These are phyloP conservation scores for Serendipita vermifera DNA, from an alignment of 768 basidiomycete genomes.

Conservation along the genomic window DNA sequence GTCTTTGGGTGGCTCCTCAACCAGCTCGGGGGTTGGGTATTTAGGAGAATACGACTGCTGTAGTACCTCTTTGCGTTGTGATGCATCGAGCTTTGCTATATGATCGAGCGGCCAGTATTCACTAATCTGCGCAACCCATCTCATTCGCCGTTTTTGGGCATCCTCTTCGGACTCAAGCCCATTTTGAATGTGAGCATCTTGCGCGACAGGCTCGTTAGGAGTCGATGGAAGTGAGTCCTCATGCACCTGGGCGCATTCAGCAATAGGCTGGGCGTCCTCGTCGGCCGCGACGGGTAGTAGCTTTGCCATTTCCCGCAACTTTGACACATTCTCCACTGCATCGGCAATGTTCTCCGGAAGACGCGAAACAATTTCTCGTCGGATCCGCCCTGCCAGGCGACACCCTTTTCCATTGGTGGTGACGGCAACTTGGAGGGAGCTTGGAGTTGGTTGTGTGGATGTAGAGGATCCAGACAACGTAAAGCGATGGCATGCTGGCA, in stretches of 20 bases:
- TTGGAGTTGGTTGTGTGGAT: not conserved
- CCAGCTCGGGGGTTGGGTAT: too few relatives aligned
- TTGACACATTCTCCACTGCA: conserved; percentile 63
- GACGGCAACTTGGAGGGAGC: conserved; percentile 47
- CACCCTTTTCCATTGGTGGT: conserved; percentile 91
- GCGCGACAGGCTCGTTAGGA: conserved; percentile 35
- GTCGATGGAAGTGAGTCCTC: conserved; percentile 23
- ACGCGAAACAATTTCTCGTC: conserved; percentile 65
- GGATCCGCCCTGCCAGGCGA: conserved; percentile 62
- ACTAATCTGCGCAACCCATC: conserved; percentile 91
- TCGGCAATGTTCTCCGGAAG: conserved; percentile 59
- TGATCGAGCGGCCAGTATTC: conserved; percentile 87
- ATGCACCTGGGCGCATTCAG: too few relatives aligned
- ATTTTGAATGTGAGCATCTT: conserved; percentile 29
- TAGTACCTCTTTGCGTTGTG: too few relatives aligned
- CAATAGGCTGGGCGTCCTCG: conserved; percentile 22
- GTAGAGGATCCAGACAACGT: conserved; percentile 25
- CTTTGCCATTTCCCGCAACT: conserved; percentile 47
- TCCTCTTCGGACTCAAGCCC: conserved; percentile 19
- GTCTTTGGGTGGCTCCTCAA: too few relatives aligned
- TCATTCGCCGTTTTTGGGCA: conserved; percentile 51
- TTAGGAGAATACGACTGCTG: too few relatives aligned
- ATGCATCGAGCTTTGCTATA: conserved; percentile 36
- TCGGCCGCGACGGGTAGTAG: conserved; percentile 16
- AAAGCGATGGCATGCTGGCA: conserved; percentile 78